Base-by-base conservation (phyloP, 2,329 filamentous ascomycete species). In the Trichoderma brevicompactum region DNA sequence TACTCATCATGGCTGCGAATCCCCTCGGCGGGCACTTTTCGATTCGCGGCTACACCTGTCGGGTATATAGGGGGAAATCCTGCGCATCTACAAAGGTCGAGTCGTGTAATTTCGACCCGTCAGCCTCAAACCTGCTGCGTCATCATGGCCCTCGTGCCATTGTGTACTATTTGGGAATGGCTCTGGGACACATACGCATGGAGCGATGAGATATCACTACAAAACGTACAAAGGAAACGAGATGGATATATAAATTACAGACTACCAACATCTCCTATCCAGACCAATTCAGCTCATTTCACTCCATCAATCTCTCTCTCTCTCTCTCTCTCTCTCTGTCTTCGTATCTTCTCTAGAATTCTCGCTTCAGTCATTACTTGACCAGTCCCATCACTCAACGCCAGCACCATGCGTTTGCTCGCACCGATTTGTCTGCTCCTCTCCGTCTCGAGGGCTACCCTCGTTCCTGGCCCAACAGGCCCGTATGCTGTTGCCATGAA, bases 401-500 rank as follows among this genome's bases (percentile, higher is more conserved):
- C 50, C 28, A 34, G 34, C 13, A 56, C 15, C 23, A 67, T 67
- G 65, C 55, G 43, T 48, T 67, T 66, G 10, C 46, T 70, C 17
- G 50, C 60, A 8, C 32, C 72, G n/a, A 36, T 69, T 1, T 19
- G 69, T 1, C 49, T 70, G 0, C 36, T 72, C 0, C 34, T 73
- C 3, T 63, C 66, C 9, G 41, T 69, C 0, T 69, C 65, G 3
- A 50, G 69, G 15, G 74, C 74, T 6, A 19, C 74, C 6, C 56
- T 74, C 5, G 65, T 78, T 0, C 71, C 76, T 1, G 68, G 69
- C 0, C 72, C 74, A 0, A 70, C 59, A n/a, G 76, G 77, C 0
- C 71, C 74, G 5, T 78, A 72, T 43, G 67, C 68, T 1, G 74
- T 77, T 9, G 71, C 72, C 34, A 65, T 73, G 19, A 69, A 69